phyloP scores from a whole-genome alignment of 768 basidiomycete genomes.

The Chalciporus piperatus region DNA sequence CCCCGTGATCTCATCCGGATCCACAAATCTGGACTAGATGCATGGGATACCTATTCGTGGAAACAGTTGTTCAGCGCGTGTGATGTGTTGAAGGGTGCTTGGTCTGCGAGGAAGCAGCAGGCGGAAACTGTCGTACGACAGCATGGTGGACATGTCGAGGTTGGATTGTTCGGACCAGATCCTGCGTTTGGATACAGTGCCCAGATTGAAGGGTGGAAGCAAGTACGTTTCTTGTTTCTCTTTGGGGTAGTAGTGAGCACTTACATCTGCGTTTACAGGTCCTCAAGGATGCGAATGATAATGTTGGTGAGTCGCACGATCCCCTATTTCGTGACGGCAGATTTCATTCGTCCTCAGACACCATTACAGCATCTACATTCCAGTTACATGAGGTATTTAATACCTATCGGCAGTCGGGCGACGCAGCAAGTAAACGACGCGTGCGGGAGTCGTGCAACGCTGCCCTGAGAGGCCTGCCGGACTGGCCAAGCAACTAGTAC shows the following conservation, averaged over 20 bases:
- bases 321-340: background rate
- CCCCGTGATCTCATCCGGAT: conserved; percentile 66
- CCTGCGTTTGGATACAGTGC: conserved; percentile 45
- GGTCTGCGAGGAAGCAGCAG: conserved; percentile 60
- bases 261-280: conserved; percentile 36
- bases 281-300: conserved; percentile 51
- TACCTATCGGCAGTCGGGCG: conserved; percentile 73
- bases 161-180: conserved; percentile 22
- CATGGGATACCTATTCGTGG: conserved; percentile 71
- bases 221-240: conserved; percentile 40
- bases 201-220: conserved; percentile 57
- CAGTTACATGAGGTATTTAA: conserved; percentile 74
- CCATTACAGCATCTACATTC: conserved; percentile 65
- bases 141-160: conserved; percentile 40
- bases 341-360: conserved; percentile 21
- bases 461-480: conserved; percentile 66
- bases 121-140: conserved; percentile 45
- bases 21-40: conserved; percentile 66
- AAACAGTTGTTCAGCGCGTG: conserved; percentile 64
- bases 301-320: conserved; percentile 42
- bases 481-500: conserved; percentile 54
- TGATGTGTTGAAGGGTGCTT: conserved; percentile 62
- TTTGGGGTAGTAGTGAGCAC: background rate
- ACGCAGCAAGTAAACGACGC: conserved; percentile 66
- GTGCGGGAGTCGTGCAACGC: conserved; percentile 80